Evolutionary conservation across 345 rosid genomes (phyloP), one percentile per base, ranked within the genome.

Genomic region (Crucihimalaya himalaica): DNA sequence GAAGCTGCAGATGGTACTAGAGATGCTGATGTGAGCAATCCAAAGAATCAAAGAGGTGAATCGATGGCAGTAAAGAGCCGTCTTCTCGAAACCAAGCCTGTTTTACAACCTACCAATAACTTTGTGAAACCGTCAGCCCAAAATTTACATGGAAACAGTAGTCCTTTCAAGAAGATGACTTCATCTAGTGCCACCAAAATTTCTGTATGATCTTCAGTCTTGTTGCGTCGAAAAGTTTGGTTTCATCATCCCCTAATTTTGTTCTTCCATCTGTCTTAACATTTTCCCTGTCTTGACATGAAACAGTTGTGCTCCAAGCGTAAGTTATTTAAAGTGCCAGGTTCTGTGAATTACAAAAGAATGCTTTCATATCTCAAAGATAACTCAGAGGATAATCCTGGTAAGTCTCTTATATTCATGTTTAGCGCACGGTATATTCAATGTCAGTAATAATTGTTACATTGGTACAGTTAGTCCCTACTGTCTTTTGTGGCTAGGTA

Each of bases 331-430:
- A 58, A 35, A 35, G 45, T 58, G 16, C 45, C 63, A 34, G 45
- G 63, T 35, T 58, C 63, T 58, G 63, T 58, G 1, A 34, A 58
- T 58, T 58, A 58, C 63, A 35, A 27, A 58, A 58, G 63, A 58
- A 58, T 58, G 63, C 29, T 58, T 58, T 35, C 63, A 19, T 58
- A 34, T 35, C 63, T 58, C 45, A 58, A 35, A 35, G 63, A 58
- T 4, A 58, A 13, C 5, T 19, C 45, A 19, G 45, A 58, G 5
- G 11, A 19, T 35, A 58, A 6, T 58, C 16, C 45, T 35, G 63
- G 63, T 58, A 34, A 34, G 63, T 58, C 28, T 34, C 43, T 19
- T 12, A 34, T 58, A 34, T 20, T 48, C 53, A 46, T 29, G 7
- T 8, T 47, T 18, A 13, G 45, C 2, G n/a, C n/a, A 12, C 5